A percentile compares a stretch with the other conserved stretches of the same genome.
phyloP scores from a whole-genome alignment of 306 rosid species.

The Mimosa pudica region DNA sequence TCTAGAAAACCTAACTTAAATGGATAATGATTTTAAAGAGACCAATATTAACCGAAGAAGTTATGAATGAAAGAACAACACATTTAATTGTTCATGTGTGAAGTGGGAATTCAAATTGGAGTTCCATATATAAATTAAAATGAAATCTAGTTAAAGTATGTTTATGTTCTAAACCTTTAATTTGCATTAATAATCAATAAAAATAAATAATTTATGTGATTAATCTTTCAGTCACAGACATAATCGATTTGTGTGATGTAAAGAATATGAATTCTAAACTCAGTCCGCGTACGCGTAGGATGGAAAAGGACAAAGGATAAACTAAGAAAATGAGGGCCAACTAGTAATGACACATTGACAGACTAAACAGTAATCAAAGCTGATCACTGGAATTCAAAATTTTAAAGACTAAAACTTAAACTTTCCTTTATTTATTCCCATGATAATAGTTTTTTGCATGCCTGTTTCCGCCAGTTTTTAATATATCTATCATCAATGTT shows the following conservation, averaged over 20 bases:
- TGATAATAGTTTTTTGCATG: no score
- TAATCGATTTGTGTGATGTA: no score
- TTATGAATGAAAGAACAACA: not conserved
- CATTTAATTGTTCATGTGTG: not conserved
- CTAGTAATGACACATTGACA: not conserved
- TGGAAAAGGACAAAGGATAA: not conserved
- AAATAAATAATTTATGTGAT: not conserved
- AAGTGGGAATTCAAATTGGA: not conserved
- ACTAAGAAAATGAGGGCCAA: not conserved
- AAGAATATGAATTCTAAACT: not conserved
- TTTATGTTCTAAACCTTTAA: not conserved
- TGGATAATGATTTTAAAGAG: not conserved
- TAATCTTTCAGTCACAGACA: not conserved
- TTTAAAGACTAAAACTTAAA: no score
- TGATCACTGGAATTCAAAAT: not conserved
- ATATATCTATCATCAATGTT: no score
- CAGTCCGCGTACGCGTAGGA: not conserved
- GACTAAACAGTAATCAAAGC: not conserved
- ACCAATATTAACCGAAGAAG: not conserved
- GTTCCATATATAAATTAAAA: not conserved
- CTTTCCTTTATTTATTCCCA: no score
- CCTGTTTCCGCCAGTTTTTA: no score
- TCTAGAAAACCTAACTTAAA: not conserved
- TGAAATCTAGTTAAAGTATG: not conserved
- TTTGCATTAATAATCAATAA: not conserved